Percentiles rank a stretch among this genome's conserved stretches.
phyloP scores from a whole-genome alignment of 1,139 yeast genomes.

The Zhuliangozyma blackwelliae region DNA sequence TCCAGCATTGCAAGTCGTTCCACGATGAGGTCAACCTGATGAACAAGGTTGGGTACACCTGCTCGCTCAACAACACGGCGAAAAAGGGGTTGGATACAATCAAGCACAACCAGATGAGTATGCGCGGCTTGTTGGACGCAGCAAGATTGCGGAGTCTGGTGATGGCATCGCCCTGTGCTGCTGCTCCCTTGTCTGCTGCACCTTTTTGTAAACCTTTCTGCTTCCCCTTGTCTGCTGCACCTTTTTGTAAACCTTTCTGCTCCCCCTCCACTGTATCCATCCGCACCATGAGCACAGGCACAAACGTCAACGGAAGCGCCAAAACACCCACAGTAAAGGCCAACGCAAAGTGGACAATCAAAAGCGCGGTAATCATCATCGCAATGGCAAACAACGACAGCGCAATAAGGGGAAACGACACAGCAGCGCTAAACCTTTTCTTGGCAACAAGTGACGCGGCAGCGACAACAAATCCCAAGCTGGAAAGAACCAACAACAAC shows the following conservation, averaged over 20 bases:
- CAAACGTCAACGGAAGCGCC: constrained; percentile 68
- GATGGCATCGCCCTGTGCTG: constrained; percentile 11
- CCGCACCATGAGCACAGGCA: constrained; percentile 38
- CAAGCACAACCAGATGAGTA: constrained; percentile 32
- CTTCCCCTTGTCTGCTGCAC: too few species aligned
- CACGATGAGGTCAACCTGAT: constrained; percentile 59
- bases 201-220: not conserved
- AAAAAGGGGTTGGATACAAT: constrained; percentile 55
- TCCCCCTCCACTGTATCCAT: not conserved
- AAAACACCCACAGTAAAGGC: constrained; percentile 67
- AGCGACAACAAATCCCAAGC: constrained; percentile 16
- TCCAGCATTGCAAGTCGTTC: constrained; percentile 75
- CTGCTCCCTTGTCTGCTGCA: constrained; percentile 3
- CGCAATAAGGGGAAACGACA: constrained; percentile 30
- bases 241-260: too few species aligned
- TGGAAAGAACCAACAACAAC: constrained; percentile 17
- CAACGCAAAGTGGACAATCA: constrained; percentile 81
- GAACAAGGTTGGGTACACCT: constrained; percentile 33
- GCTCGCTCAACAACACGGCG: constrained; percentile 31
- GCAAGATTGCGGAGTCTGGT: constrained; percentile 7
- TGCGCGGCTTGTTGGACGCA: constrained; percentile 14
- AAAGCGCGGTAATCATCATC: constrained; percentile 64
- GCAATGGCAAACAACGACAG: constrained; percentile 59
- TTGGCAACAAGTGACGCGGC: constrained; percentile 7
- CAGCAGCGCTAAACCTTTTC: constrained; percentile 14